A percentile compares a stretch with the other conserved stretches of the same genome.
Evolutionary conservation across 345 rosid genomes (phyloP).

Genomic region (Gossypium arboreum): DNA sequence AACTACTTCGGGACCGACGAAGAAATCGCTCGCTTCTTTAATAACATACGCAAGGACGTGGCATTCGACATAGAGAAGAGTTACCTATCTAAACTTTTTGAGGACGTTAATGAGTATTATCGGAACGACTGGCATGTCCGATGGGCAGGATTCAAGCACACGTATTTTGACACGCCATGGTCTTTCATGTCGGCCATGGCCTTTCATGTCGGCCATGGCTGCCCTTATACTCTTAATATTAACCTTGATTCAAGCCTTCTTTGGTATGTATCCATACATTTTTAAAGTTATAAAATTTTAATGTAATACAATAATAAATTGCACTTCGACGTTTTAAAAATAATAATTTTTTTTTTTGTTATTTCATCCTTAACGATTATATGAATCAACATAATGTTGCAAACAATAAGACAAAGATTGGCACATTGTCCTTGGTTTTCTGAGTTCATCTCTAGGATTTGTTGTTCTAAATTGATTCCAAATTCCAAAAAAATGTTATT

Average conservation of each 20-base stretch:
- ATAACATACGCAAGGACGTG: constrained; percentile 45
- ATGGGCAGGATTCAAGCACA: constrained; percentile 51
- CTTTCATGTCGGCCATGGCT: constrained; percentile 19
- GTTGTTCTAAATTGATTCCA: no score
- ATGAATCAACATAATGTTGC: neutral
- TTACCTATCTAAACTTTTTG: constrained; percentile 37
- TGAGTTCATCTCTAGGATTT: no score
- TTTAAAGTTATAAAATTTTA: no score
- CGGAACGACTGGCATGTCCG: constrained; percentile 41
- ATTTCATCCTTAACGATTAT: neutral
- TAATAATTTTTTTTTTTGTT: neutral
- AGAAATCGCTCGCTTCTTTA: constrained; percentile 44
- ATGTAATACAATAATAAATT: no score
- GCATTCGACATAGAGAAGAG: constrained; percentile 35
- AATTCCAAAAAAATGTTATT: no score
- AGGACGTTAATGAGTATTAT: constrained; percentile 46
- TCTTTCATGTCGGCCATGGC: constrained; percentile 23
- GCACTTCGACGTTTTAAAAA: no score
- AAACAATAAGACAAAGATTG: neutral
- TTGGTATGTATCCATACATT: neutral
- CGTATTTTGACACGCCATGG: constrained; percentile 58
- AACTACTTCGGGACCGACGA: constrained; percentile 52
- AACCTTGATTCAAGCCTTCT: neutral
- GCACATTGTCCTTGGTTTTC: neutral
- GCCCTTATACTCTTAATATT: constrained; percentile 1